Base-by-base conservation (phyloP, 2,329 filamentous ascomycete genomes). In the Aspergillus carbonarius region DNA sequence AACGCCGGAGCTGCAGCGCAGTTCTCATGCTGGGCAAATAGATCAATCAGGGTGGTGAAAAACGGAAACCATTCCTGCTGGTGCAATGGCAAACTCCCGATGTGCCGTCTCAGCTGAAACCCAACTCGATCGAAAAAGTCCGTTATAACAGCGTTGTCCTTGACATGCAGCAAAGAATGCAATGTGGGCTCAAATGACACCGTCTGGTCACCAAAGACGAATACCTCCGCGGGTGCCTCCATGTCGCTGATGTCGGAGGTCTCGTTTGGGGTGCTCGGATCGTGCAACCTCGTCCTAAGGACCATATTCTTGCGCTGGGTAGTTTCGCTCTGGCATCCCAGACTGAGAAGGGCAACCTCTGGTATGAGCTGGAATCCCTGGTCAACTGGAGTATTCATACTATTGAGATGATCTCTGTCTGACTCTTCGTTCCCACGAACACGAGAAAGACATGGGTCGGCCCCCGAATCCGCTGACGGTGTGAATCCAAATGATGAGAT, bases 251-350 rank as follows among this genome's bases (percentile, higher is more conserved):
- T 15, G 18, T 23, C 25, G 12, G 23, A 30, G 15, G 20, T 13
- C 1, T 54, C 25, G 12, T 27, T 47, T 35, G 27, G 13, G 37
- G 17, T 12, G 15, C 12, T 54, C 6, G 52, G n/a, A 5, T 46
- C 27, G 47, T 35, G 27, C 52, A 13, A 18, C 39, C 35, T 54
- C 23, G 52, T 54, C 44, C 39, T n/a, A 35, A 54, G 13, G 51
- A 44, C 20, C 23, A 46, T 30, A 9, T 27, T 54, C 71, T 72
- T 59, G 60, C 65, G 12, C 59, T 23, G 12, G 18, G 4, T 20
- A 23, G 5, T 0, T 30, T 12, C 9, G 30, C 10, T 32, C 35
- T 15, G 13, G 15, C 35, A 39, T 17, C 35, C 35, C 35, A 17
- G 7, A 6, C 5, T 39, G 35, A 39, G 35, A 15, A 30, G n/a